phyloP scores from a whole-genome alignment of 192 early-diverging fungal genomes.

The Ramicandelaber brevisporus region DNA sequence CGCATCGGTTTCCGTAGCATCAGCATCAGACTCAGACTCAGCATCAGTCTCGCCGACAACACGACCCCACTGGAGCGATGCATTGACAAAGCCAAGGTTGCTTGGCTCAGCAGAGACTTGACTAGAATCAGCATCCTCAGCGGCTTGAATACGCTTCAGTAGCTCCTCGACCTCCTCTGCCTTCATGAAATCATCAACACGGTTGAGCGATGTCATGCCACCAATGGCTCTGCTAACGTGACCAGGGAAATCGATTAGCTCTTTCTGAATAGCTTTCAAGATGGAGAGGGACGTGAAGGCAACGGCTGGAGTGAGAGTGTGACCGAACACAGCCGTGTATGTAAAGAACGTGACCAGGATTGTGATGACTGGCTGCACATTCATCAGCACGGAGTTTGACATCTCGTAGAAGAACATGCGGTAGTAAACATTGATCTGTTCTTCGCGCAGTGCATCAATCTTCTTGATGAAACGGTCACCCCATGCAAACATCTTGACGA shows the following conservation, averaged over 20 bases:
- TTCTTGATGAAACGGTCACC: slow-evolving; percentile 41
- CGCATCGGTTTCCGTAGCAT: too few species aligned
- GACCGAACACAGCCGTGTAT: slow-evolving; percentile 30
- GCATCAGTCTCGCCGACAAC: too few species aligned
- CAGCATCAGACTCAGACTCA: slow-evolving; percentile 1
- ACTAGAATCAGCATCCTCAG: too few species aligned
- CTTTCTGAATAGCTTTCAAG: slow-evolving; percentile 38
- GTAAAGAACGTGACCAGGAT: slow-evolving; percentile 28
- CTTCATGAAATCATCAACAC: slow-evolving; percentile 46
- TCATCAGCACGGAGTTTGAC: slow-evolving; percentile 19
- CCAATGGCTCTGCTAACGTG: slow-evolving; percentile 27
- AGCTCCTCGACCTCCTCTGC: slow-evolving; percentile 39
- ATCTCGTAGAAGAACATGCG: slow-evolving; percentile 20
- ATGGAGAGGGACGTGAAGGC: slow-evolving; percentile 48
- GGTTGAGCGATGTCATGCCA: slow-evolving; percentile 33
- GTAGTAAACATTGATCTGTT: slow-evolving; percentile 31
- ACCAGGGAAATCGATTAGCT: slow-evolving; percentile 32
- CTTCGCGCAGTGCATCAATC: slow-evolving; percentile 31
- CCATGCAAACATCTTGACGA: slow-evolving; percentile 86
- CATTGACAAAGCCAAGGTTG: slow-evolving; percentile 31
- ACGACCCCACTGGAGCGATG: slow-evolving; percentile 27
- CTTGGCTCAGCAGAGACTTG: too few species aligned
- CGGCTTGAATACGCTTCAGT: slow-evolving; percentile 11
- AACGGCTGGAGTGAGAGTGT: slow-evolving; percentile 30
- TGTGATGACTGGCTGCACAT: slow-evolving; percentile 27